Base-by-base conservation (phyloP, 2,329 filamentous ascomycete species). In the Cadophora sp. region DNA sequence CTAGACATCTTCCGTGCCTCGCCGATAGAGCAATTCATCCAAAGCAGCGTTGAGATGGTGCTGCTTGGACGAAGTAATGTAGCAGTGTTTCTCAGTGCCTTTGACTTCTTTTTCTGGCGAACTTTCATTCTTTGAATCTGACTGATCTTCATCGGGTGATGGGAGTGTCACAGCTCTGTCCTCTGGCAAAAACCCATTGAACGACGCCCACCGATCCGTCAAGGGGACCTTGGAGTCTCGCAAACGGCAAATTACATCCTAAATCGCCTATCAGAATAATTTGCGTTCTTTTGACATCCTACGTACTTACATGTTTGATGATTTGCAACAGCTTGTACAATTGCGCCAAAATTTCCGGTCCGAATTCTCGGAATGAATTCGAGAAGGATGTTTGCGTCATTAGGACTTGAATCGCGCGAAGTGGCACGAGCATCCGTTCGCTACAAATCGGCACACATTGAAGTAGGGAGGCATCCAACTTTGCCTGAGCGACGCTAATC, bases 1-100 rank as follows among this genome's bases (percentile, higher is more conserved):
- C 53, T 65, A 61, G 61, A 22, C 61, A 64, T 64, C 65, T 55
- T 61, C 61, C 61, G 27, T 61, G 39, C 47, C 60, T 59, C 61
- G 50, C 3, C n/a, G 61, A 18, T 30, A 20, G 11, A 22, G 33
- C 60, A 66, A 16, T 50, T 43, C 60, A 45, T 64, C 45, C 47
- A 30, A 56, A 61, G 13, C 8, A 62, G 36, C 3, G 41, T n/a
- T 20, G 14, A 16, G 22, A 4, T 16, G 41, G 22, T 53, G 62
- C 66, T 65, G 66, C 66, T 67, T 65, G 62, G 62, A 62, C 55
- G 62, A 65, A 67, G 58, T 53, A n/a, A 56, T 58, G n/a, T 5
- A 2, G 5, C 16, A 36, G 30, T 47, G 18, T 24, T 13, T 65
- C 36, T 22, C 6, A 3, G 4, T 56, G 7, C 22, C 18, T 13